A percentile compares a stretch with the other conserved stretches of the same genome.
These are phyloP conservation scores for Solanum medicagineum DNA, from an alignment of 257 asterid genomes.

Conservation along the genomic window DNA sequence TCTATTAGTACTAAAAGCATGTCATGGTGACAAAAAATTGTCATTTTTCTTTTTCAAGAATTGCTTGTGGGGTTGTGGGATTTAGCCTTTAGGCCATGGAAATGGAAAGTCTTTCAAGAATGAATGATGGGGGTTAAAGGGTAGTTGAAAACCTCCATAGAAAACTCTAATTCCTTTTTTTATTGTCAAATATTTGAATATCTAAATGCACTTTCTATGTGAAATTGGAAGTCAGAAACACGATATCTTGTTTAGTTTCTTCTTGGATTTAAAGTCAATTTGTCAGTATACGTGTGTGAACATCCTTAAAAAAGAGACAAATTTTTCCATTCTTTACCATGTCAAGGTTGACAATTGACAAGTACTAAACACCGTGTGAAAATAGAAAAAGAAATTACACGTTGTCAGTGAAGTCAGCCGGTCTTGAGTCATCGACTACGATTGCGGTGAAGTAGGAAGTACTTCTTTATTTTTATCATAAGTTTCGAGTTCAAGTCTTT, in stretches of 20 bases:
- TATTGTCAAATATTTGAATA: not conserved
- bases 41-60: not conserved
- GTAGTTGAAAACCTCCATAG: not conserved
- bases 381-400: not conserved
- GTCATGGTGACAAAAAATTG: not conserved
- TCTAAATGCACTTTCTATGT: not conserved
- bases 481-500: not conserved
- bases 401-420: not conserved
- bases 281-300: not conserved
- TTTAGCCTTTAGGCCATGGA: not conserved
- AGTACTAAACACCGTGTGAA: not conserved
- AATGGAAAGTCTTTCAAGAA: not conserved
- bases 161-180: not conserved
- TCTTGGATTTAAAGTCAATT: not conserved
- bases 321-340: not conserved
- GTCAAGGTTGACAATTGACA: not conserved
- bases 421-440: not conserved
- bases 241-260: not conserved
- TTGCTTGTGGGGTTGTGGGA: not conserved
- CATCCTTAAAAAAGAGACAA: not conserved
- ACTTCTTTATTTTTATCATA: not conserved
- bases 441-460: accelerated
- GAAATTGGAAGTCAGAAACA: not conserved
- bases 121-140: not conserved
- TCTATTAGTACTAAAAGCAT: not conserved